phyloP scores from a whole-genome alignment of 176 grass and related monocot species.

The Thinopyrum elongatum region DNA sequence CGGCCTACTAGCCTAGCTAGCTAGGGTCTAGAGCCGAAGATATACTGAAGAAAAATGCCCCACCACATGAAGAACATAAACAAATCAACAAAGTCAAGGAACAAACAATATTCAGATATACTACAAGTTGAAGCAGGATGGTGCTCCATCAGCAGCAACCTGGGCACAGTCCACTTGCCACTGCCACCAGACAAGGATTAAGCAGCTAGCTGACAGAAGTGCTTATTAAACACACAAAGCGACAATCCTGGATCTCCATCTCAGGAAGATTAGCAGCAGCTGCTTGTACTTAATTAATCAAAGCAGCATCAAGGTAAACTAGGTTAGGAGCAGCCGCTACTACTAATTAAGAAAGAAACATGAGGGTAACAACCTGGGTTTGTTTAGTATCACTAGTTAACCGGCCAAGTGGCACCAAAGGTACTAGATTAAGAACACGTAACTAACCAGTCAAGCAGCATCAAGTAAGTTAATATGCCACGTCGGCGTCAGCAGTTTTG shows the following conservation, averaged over 20 bases:
- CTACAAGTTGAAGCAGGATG: neutral
- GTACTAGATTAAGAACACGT: neutral
- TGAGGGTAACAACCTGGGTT: neutral
- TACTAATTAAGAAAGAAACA: neutral
- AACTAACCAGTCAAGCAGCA: neutral
- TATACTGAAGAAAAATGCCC: neutral
- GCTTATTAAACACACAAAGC: conserved; percentile 2
- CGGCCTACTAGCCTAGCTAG: neutral
- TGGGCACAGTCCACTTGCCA: neutral
- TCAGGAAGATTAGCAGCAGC: neutral
- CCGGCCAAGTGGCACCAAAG: no score
- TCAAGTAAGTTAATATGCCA: neutral
- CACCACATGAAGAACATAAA: neutral
- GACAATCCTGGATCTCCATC: conserved; percentile 3
- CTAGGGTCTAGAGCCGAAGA: neutral
- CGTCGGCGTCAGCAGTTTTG: neutral
- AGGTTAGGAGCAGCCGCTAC: neutral
- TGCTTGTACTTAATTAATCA: neutral
- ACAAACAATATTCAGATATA: conserved; percentile 10
- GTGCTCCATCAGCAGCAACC: neutral
- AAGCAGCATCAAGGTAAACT: neutral
- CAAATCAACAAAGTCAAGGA: conserved; percentile 30
- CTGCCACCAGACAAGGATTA: conserved; percentile 17
- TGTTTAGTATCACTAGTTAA: neutral
- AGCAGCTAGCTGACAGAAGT: neutral